phyloP scores from a whole-genome alignment of 768 basidiomycete species.

The Auriscalpium vulgare region DNA sequence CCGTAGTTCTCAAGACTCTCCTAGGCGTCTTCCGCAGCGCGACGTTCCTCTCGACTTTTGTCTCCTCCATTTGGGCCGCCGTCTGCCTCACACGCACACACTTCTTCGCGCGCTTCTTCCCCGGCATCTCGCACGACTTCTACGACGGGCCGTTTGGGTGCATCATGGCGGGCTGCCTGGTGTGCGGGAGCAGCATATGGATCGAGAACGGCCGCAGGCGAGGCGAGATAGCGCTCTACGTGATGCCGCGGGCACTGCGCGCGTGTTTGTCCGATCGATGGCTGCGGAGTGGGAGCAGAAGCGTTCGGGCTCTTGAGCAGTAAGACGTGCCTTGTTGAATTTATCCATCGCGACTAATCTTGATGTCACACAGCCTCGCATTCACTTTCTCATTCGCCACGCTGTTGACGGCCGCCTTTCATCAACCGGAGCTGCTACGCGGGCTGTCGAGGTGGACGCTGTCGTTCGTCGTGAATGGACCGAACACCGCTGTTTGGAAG shows the following conservation, averaged over 20 bases:
- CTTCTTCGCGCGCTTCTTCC: slow-evolving; percentile 53
- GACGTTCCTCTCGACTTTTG: slow-evolving; percentile 63
- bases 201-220: slow-evolving; percentile 64
- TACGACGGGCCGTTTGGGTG: slow-evolving; percentile 76
- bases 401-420: slow-evolving; percentile 53
- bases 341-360: not conserved
- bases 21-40: slow-evolving; percentile 56
- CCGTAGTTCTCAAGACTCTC: slow-evolving; percentile 32
- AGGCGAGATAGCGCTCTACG: slow-evolving; percentile 76
- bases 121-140: slow-evolving; percentile 63
- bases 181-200: slow-evolving; percentile 72
- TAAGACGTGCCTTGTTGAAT: slow-evolving; percentile 22
- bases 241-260: slow-evolving; percentile 62
- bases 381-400: slow-evolving; percentile 60
- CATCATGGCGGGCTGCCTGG: slow-evolving; percentile 54
- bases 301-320: slow-evolving; percentile 46
- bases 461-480: slow-evolving; percentile 56
- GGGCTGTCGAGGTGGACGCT: slow-evolving; percentile 71
- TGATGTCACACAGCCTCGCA: slow-evolving; percentile 32
- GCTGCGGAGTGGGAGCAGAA: slow-evolving; percentile 35
- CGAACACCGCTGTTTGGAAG: slow-evolving; percentile 47
- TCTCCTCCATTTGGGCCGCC: slow-evolving; percentile 60
- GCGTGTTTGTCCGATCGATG: slow-evolving; percentile 52
- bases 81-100: slow-evolving; percentile 67
- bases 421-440: slow-evolving; percentile 57